Evolutionary conservation across 805 yeast genomes (phyloP).

Genomic region (Myxozyma kluyveri): DNA sequence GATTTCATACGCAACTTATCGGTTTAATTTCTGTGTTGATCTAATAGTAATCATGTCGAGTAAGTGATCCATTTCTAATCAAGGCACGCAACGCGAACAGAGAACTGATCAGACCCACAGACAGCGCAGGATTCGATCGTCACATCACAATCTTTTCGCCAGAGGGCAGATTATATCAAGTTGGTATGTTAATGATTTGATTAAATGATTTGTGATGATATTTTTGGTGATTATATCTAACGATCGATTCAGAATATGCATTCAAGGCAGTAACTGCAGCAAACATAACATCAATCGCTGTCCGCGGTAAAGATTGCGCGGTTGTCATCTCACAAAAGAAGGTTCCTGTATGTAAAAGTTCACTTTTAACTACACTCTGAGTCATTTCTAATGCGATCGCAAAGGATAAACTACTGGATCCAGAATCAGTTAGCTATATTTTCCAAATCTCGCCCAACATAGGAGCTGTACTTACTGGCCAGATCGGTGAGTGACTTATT

Average conservation of each 20-base stretch:
- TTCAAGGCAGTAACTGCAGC: slow-evolving; percentile 94
- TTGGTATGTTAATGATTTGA: slow-evolving; percentile 38
- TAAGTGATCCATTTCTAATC: background rate
- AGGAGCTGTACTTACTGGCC: slow-evolving; percentile 92
- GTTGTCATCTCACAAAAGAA: slow-evolving; percentile 93
- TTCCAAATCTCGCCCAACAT: slow-evolving; percentile 76
- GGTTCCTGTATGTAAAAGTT: slow-evolving; percentile 54
- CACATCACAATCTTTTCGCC: slow-evolving; percentile 98
- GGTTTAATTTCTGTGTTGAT: background rate
- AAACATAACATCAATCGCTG: slow-evolving; percentile 83
- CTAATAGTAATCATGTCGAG: background rate
- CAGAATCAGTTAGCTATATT: slow-evolving; percentile 79
- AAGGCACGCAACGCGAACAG: background rate
- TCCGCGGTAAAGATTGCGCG: slow-evolving; percentile 80
- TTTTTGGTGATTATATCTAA: background rate
- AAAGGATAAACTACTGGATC: slow-evolving; percentile 79
- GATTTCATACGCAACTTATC: too few relatives aligned
- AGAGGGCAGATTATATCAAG: slow-evolving; percentile 96
- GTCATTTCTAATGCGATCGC: background rate
- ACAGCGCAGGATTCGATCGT: slow-evolving; percentile 86
- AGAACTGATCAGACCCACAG: slow-evolving; percentile 3
- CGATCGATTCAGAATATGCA: slow-evolving; percentile 66
- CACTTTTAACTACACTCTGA: background rate
- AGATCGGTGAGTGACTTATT: slow-evolving; percentile 46
- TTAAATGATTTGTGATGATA: background rate